Evolutionary conservation across 192 early-diverging fungal species (phyloP), one percentile per base, ranked within the genome.

Genomic region (Jimgerdemannia flammicorona): DNA sequence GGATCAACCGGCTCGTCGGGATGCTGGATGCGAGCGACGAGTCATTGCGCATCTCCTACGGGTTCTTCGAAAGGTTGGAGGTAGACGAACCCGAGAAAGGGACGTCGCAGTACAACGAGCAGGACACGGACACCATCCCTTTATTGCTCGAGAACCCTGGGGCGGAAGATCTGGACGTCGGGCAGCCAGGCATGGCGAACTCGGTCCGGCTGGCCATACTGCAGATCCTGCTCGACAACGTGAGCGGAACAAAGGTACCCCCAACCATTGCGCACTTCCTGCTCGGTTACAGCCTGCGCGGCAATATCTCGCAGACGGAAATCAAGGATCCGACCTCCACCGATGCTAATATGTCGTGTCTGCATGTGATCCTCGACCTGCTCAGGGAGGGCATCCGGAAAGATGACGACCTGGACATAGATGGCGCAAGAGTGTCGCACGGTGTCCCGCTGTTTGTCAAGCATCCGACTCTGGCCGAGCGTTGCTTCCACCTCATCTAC

Each of bases 241-340:
- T 95, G 8, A 74, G 79, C 6, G 78, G 81, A 2, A 71, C 80
- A 4, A 83, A 84, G 71, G 82, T 86, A 4, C 83, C 87, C 14
- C 93, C 95, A 1, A 94, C 90, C 0, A 83, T 98, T 66, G 89
- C 96, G 17, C 96, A 98, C 79, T 98, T 93, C 70, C 82, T 99
- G 66, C 85, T 99, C 3, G 98, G 98, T 3, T 97, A 91, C 73
- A 83, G 92, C 75, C 73, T 88, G 29, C 73, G 77, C 9, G 82
- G 84, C 2, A 81, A 80, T 39, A 83, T 54, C 40, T 75, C 40
- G 10, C 49, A 59, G 8, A 81, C 84, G 6, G 79, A 84, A 3
- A 78, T 85, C 29, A 67, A 72, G 7, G 84, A 88, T 49, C 79
- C 83, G 9, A 74, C 81, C 29, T 70, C 82, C 4, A 77, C 69